A percentile compares a stretch with the other conserved stretches of the same genome.
These are phyloP conservation scores for Candida succiphila DNA, from an alignment of 805 yeast genomes.

Conservation along the genomic window DNA sequence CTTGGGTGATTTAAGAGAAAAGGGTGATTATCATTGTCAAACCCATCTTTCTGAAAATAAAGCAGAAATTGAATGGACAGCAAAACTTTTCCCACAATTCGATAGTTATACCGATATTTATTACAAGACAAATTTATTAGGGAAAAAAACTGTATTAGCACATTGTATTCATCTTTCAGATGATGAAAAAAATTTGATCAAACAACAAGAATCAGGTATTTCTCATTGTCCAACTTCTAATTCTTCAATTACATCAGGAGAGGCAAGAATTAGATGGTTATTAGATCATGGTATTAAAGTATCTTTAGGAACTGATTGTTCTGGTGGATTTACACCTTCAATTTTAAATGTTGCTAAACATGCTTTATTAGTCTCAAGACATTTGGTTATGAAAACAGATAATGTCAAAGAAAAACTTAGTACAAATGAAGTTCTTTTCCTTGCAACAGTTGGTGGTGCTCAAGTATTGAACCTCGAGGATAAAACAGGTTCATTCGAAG, in stretches of 20 bases:
- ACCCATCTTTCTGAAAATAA: constrained; percentile 78
- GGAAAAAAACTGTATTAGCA: constrained; percentile 63
- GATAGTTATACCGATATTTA: constrained; percentile 65
- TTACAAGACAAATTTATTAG: constrained; percentile 46
- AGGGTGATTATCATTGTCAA: constrained; percentile 53
- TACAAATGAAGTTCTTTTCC: constrained; percentile 57
- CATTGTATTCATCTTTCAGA: constrained; percentile 70
- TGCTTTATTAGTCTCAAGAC: constrained; percentile 59
- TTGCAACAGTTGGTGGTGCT: constrained; percentile 87
- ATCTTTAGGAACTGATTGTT: constrained; percentile 64
- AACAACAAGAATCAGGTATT: constrained; percentile 47
- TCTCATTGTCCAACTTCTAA: constrained; percentile 89
- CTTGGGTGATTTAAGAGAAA: constrained; percentile 43
- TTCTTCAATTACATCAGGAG: constrained; percentile 77
- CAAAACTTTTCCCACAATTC: constrained; percentile 60
- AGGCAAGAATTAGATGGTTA: constrained; percentile 64
- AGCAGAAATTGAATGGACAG: constrained; percentile 64
- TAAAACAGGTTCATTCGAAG: constrained; percentile 54
- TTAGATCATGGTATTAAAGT: constrained; percentile 58
- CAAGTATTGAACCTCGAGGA: constrained; percentile 46
- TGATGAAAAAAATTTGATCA: constrained; percentile 49
- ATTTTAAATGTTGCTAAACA: constrained; percentile 54
- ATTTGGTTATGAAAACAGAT: constrained; percentile 43
- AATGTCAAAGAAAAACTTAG: constrained; percentile 37
- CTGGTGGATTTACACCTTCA: constrained; percentile 62